Percentiles rank a stretch among this genome's conserved stretches.
Evolutionary conservation across 495 filamentous ascomycete species (phyloP).

Genomic region (Hamigera avellanea): DNA sequence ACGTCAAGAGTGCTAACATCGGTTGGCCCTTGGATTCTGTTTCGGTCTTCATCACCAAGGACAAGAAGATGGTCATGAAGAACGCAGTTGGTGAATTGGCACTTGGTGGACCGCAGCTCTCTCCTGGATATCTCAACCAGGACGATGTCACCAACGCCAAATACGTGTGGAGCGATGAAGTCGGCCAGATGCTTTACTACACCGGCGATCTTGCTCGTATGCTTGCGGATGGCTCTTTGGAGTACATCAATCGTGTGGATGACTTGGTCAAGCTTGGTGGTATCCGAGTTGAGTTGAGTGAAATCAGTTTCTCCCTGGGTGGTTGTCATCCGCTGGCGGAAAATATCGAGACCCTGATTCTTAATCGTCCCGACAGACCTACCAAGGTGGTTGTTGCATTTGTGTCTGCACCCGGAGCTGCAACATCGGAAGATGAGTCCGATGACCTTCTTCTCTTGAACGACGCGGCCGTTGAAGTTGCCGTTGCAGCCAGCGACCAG

Average conservation of each 20-base stretch:
- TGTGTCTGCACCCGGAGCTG: slow-evolving; percentile 13
- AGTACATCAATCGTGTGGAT: slow-evolving; percentile 28
- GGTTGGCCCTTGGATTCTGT: slow-evolving; percentile 23
- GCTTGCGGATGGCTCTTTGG: slow-evolving; percentile 28
- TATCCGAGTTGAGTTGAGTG: slow-evolving; percentile 26
- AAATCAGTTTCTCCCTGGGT: slow-evolving; percentile 22
- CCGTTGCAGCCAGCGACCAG: slow-evolving; percentile 11
- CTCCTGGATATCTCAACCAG: slow-evolving; percentile 33
- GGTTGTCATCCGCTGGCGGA: slow-evolving; percentile 18
- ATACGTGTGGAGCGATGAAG: slow-evolving; percentile 24
- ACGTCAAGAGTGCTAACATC: slow-evolving; percentile 22
- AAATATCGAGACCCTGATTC: slow-evolving; percentile 16
- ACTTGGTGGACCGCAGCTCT: slow-evolving; percentile 29
- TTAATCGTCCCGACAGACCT: slow-evolving; percentile 19
- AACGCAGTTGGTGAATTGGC: slow-evolving; percentile 33
- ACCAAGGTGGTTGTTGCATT: slow-evolving; percentile 23
- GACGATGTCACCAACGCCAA: slow-evolving; percentile 25
- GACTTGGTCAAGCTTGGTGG: slow-evolving; percentile 27
- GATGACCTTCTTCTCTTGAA: slow-evolving; percentile 5
- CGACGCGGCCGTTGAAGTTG: slow-evolving; percentile 10
- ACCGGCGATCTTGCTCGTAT: slow-evolving; percentile 42
- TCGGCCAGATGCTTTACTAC: slow-evolving; percentile 26
- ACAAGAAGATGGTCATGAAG: slow-evolving; percentile 18
- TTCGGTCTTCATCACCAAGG: slow-evolving; percentile 21
- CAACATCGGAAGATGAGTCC: slow-evolving; percentile 1